Evolutionary conservation across 139 green algal species (phyloP), one percentile per base, ranked within the genome.

Genomic region (Deuterostichococcus epilithicus): DNA sequence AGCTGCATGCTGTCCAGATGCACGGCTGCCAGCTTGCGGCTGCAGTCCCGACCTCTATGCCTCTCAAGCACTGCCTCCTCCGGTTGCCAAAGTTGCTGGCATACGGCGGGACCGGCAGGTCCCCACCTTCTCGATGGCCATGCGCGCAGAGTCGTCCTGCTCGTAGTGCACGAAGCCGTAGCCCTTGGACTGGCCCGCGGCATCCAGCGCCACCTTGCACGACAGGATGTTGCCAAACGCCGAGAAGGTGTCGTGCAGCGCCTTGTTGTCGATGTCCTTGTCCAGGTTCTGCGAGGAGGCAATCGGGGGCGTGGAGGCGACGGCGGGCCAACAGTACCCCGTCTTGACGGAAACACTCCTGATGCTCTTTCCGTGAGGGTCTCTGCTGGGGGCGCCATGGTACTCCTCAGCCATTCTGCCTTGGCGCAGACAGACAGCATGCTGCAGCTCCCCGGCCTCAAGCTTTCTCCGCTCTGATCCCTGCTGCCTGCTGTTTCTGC

Each of bases 111-210:
- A n/a, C n/a, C 2, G 33, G n/a, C 10, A 3, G 8, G 22, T 2
- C 42, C 85, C 63, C 58, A 93, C 90, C 81, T 95, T 96, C 36
- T 92, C 81, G 71, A 96, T 94, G 59, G 94, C 92, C 73, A 89
- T 80, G 76, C 92, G 78, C 2, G 93, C 94, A 5, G 84, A 78
- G 70, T 92, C 91, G 34, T 94, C 88, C 45, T 87, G 89, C 82
- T 95, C 91, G 83, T 91, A 98, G 83, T 98, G 94, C 60, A 98
- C 94, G 81, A 97, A 98, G 74, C 94, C 94, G 84, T 97, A 98
- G 73, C 94, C 89, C 77, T 94, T 93, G 80, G 88, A 94, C 58
- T 87, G 63, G 70, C 88, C 87, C 60, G 84, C 86, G 22, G 77
- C 28, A 44, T 84, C 78, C 45, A 80, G 60, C 47, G 84, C 86